Conservation (phyloP, 2,329 filamentous ascomycete genomes). For the Aureobasidium lini region DNA sequence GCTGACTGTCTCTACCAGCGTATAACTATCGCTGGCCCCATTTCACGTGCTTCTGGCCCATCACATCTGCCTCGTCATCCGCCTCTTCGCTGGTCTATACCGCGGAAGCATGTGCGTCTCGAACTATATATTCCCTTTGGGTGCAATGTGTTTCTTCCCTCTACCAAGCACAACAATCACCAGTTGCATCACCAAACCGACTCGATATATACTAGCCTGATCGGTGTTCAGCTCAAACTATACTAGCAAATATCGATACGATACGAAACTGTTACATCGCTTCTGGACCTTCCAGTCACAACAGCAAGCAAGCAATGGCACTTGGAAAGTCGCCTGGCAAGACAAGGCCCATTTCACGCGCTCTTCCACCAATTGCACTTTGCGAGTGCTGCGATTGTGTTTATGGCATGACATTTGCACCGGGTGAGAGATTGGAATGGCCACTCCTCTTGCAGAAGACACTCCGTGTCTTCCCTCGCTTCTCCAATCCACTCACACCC, state of each 20-base stretch:
- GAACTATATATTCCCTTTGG: neutral
- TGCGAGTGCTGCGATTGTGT: neutral
- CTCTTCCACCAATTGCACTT: neutral
- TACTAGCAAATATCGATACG: neutral
- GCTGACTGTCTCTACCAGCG: neutral
- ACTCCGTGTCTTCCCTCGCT: neutral
- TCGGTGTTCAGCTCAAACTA: neutral
- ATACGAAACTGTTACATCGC: neutral
- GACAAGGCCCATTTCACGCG: neutral
- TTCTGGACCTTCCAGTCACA: neutral
- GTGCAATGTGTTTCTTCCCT: neutral
- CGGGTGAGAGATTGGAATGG: neutral
- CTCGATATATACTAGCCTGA: neutral
- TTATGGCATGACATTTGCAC: neutral
- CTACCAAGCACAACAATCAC: neutral
- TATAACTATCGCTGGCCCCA: neutral
- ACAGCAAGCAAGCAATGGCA: neutral
- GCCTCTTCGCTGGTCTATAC: neutral
- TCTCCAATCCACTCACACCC: neutral
- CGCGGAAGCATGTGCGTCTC: neutral
- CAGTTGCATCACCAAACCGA: neutral
- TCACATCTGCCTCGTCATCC: neutral
- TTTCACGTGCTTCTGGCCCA: neutral
- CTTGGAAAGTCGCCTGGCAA: neutral
- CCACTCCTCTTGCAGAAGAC: neutral